Conservation (phyloP, 495 filamentous ascomycete species). For the Daldinia decipiens region DNA sequence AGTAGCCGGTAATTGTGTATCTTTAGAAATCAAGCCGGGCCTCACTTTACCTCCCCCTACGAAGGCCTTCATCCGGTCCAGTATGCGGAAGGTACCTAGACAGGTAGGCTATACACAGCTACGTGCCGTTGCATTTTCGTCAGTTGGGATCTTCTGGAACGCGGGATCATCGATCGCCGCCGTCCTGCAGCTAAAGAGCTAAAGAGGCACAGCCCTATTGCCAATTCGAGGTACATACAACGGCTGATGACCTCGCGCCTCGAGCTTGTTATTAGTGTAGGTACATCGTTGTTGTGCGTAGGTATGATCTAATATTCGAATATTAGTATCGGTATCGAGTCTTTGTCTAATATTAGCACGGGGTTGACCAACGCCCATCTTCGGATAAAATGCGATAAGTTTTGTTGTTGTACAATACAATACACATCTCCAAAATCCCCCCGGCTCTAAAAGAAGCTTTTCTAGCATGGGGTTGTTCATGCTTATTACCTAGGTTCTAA, state of each 20-base stretch:
- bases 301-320: not conserved
- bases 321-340: not conserved
- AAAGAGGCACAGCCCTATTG: constrained; percentile 28
- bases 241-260: not conserved
- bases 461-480: not conserved
- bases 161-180: constrained; percentile 37
- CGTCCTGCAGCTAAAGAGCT: constrained; percentile 30
- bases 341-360: constrained; percentile 4
- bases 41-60: not conserved
- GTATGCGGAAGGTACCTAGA: constrained; percentile 18
- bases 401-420: not conserved
- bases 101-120: constrained; percentile 4
- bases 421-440: not conserved
- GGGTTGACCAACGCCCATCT: not conserved
- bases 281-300: not conserved
- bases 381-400: not conserved
- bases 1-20: constrained; percentile 7
- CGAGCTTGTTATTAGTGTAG: not conserved
- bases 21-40: not conserved
- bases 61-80: constrained; percentile 1
- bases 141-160: constrained; percentile 31
- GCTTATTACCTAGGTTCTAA: constrained; percentile 1
- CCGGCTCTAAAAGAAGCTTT: constrained; percentile 3
- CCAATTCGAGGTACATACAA: constrained; percentile 1
- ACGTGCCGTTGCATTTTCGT: constrained; percentile 11